Base-by-base conservation (phyloP, 805 yeast species). In the Candida endomychidarum region DNA sequence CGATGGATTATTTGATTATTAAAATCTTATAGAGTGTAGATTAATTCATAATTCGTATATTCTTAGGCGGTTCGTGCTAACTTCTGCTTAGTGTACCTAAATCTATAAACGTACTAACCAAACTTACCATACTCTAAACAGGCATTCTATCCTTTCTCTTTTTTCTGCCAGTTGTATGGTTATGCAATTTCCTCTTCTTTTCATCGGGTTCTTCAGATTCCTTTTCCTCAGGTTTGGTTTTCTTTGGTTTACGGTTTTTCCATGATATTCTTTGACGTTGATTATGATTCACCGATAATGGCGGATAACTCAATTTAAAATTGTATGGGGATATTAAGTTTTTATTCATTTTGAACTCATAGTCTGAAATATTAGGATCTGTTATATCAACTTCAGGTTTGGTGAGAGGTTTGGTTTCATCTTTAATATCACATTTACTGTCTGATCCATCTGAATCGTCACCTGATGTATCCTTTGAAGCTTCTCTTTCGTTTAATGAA, bases 1-100 rank as follows among this genome's bases (percentile, higher is more conserved):
- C 17, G 78, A 70, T 48, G 78, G 80, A 43, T 56, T 77, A 56
- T 66, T 71, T 60, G 67, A 67, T 42, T 65, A 68, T 48, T 67
- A 55, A 23, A n/a, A n/a, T n/a, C n/a, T n/a, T n/a, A n/a, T n/a
- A n/a, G n/a, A n/a, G n/a, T n/a, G 21, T 11, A 8, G 9, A 26
- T 24, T n/a, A 8, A 26, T 14, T 29, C 33, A 29, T 29, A 29
- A 29, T 18, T 29, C 33, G 23, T 26, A 26, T 26, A 9, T 26
- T 12, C 10, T n/a, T n/a, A n/a, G n/a, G n/a, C n/a, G n/a, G n/a
- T n/a, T n/a, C n/a, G n/a, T n/a, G n/a, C n/a, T n/a, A n/a, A n/a
- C n/a, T n/a, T n/a, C n/a, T n/a, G n/a, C n/a, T n/a, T n/a, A n/a
- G n/a, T n/a, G n/a, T n/a, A n/a, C n/a, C n/a, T n/a, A n/a, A n/a